phyloP scores from a whole-genome alignment of 305 asterid genomes.

The Solanum chacoense region DNA sequence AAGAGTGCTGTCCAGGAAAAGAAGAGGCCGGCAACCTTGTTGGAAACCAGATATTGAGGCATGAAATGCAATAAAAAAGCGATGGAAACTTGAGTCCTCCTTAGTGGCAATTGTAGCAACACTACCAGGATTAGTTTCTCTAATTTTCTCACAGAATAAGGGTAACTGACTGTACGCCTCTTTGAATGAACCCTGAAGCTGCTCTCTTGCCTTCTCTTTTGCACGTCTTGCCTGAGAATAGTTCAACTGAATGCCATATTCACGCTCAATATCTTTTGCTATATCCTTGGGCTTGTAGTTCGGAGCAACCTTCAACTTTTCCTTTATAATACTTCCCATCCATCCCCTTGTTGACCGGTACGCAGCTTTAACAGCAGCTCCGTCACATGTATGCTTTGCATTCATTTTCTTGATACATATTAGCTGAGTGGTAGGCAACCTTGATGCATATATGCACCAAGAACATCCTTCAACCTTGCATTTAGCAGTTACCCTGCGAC shows the following conservation, averaged over 20 bases:
- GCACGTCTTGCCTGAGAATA: conserved; percentile 17
- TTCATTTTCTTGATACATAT: conserved; percentile 14
- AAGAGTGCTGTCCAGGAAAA: conserved; percentile 14
- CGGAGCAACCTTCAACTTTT: conserved; percentile 9
- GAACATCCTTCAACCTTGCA: conserved; percentile 18
- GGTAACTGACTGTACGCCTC: conserved; percentile 15
- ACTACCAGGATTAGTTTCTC: conserved; percentile 20
- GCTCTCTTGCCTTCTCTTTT: conserved; percentile 14
- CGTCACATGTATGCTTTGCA: conserved; percentile 6
- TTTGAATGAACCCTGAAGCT: conserved; percentile 15
- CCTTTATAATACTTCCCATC: conserved; percentile 14
- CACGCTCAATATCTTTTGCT: conserved; percentile 13
- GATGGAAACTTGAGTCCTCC: conserved; percentile 22
- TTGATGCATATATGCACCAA: conserved; percentile 14
- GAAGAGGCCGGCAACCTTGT: conserved; percentile 15
- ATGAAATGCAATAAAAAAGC: conserved; percentile 19
- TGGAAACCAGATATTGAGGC: conserved; percentile 17
- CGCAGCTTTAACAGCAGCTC: conserved; percentile 7
- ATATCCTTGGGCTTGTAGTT: conserved; percentile 16
- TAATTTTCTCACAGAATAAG: conserved; percentile 15
- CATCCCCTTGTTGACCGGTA: conserved; percentile 13
- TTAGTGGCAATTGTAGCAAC: conserved; percentile 15
- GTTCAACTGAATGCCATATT: conserved; percentile 14
- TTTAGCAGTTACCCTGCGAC: conserved; percentile 12
- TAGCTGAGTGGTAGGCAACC: conserved; percentile 17